phyloP scores from a whole-genome alignment of 495 filamentous ascomycete species.

The Xylaria cubensis region DNA sequence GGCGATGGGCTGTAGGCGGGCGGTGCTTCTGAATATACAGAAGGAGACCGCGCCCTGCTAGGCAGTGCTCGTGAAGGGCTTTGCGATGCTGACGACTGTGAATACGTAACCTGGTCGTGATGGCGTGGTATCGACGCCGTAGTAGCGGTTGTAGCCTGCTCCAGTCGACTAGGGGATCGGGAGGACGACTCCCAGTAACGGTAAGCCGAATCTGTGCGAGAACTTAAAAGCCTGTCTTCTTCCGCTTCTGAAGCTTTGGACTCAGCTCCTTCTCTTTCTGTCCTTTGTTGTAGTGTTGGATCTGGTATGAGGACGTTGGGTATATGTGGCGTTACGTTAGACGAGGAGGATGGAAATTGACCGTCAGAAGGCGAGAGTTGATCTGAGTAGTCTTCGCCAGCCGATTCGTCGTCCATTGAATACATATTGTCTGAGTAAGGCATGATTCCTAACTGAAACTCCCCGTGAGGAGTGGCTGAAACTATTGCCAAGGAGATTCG shows the following conservation, averaged over 20 bases:
- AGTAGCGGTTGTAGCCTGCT: constrained; percentile 29
- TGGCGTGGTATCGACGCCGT: constrained; percentile 23
- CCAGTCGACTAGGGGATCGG: constrained; percentile 15
- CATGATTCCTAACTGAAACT: constrained; percentile 39
- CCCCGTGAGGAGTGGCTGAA: constrained; percentile 34
- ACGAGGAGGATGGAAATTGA: constrained; percentile 48
- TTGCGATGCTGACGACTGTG: constrained; percentile 37
- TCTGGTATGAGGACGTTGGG: constrained; percentile 53
- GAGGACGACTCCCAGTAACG: constrained; percentile 8
- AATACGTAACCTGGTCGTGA: constrained; percentile 32
- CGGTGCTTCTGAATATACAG: constrained; percentile 50
- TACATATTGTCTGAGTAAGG: constrained; percentile 56
- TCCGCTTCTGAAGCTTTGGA: constrained; percentile 51
- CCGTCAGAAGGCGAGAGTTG: constrained; percentile 52
- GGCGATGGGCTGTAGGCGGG: constrained; percentile 55
- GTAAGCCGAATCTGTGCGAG: background rate
- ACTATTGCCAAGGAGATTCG: constrained; percentile 37
- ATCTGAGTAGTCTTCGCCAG: constrained; percentile 44
- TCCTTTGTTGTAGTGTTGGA: constrained; percentile 42
- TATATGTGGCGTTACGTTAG: constrained; percentile 44
- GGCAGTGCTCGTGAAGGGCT: constrained; percentile 17
- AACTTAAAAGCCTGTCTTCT: constrained; percentile 41
- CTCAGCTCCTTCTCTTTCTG: constrained; percentile 38
- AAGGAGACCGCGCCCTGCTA: constrained; percentile 29
- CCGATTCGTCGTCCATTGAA: constrained; percentile 46